phyloP scores from a whole-genome alignment of 345 rosid species.

The Turnera subulata region DNA sequence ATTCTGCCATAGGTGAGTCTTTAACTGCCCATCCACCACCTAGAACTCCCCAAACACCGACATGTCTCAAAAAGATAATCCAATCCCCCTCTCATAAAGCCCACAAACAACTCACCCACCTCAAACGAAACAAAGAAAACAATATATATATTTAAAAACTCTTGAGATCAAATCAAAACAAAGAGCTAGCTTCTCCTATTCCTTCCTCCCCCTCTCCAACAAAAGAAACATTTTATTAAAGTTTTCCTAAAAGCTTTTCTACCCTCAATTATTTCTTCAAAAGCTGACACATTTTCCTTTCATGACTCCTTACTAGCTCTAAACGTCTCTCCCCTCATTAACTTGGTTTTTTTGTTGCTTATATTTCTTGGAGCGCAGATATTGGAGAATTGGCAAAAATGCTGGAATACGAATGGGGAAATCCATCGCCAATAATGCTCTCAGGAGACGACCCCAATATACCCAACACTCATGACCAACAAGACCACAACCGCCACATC shows the following conservation, averaged over 20 bases:
- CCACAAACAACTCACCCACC: background rate
- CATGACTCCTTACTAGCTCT: slow-evolving; percentile 2
- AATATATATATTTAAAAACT: no score
- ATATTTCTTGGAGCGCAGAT: background rate
- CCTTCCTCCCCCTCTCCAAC: no score
- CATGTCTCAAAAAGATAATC: slow-evolving; percentile 43
- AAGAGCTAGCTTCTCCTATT: background rate
- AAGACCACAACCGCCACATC: slow-evolving; percentile 48
- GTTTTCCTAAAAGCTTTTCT: slow-evolving; percentile 1
- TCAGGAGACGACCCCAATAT: slow-evolving; percentile 31
- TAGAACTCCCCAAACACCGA: slow-evolving; percentile 44
- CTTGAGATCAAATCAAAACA: background rate
- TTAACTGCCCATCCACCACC: slow-evolving; percentile 13
- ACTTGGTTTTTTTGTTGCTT: slow-evolving; percentile 4
- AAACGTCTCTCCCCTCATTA: background rate
- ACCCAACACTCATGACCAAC: slow-evolving; percentile 13
- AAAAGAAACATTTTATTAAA: no score
- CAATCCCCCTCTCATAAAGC: slow-evolving; percentile 3
- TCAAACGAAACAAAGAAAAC: background rate
- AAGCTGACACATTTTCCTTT: slow-evolving; percentile 30
- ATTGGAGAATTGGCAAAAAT: slow-evolving; percentile 23
- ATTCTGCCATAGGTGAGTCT: background rate
- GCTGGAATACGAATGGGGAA: slow-evolving; percentile 92
- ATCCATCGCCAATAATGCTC: slow-evolving; percentile 47
- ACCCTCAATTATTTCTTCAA: slow-evolving; percentile 8